Base-by-base conservation (phyloP, 2,329 filamentous ascomycete species). In the Cordyceps fumosorosea region DNA sequence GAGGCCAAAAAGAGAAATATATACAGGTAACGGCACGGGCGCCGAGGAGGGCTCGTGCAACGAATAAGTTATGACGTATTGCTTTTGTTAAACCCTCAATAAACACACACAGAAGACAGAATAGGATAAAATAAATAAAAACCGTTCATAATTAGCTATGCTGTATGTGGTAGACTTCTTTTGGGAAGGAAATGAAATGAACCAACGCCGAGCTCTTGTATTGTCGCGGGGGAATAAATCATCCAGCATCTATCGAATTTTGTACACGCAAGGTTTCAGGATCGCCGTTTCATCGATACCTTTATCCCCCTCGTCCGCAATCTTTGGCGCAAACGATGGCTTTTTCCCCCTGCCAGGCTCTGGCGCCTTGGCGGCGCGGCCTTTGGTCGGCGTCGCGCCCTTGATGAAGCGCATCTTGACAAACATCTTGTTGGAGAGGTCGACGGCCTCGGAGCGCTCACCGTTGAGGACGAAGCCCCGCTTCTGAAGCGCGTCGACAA, bases 381-480 rank as follows among this genome's bases (percentile, higher is more conserved):
- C 92, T 72, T 86, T 88, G 2, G 81, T 81, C 0, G 93, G 89
- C 51, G 85, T 78, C 22, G 85, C 86, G n/a, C 83, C 86, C 78
- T 98, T 99, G 69, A 93, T 80, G 75, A 99, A 99, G 69, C 89
- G 86, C 91, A 99, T 93, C 77, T 89, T 91, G 67, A 98, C 93
- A 78, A 99, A 99, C 95, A 99, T 99, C 78, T 89, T 96, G 77
- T 99, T 99, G 62, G 83, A 84, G 70, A 96, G 78, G 77, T 99
- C 92, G 11, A 96, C 81, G 0, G 88, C 84, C 53, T 74, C 71
- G 26, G 74, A 75, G 65, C 78, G 82, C 68, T 83, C 84, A 10
- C 85, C 84, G 68, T 89, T 89, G 34, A 97, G 81, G n/a, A 93
- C 80, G 70, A 99, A 97, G 0, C 95, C 95, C 22, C 93, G 82